A percentile compares a stretch with the other conserved stretches of the same genome.
These are phyloP conservation scores for Claviceps spartinae DNA, from an alignment of 2,329 filamentous ascomycete species.

Conservation along the genomic window DNA sequence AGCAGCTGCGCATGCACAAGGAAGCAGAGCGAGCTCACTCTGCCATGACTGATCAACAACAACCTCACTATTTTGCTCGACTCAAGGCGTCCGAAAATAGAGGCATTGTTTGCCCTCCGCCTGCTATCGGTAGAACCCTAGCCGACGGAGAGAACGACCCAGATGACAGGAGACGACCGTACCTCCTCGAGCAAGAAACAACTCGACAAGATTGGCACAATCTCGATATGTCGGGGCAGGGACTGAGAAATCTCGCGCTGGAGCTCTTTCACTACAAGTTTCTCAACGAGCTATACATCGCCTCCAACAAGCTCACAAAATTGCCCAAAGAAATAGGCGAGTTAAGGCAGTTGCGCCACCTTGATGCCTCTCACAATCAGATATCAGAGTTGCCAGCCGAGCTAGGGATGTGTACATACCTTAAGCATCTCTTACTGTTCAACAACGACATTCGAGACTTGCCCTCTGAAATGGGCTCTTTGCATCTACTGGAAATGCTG, in stretches of 20 bases:
- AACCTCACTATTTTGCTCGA: conserved; percentile 58
- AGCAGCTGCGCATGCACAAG: conserved; percentile 71
- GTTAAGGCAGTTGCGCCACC: conserved; percentile 64
- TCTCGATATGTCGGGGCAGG: conserved; percentile 92
- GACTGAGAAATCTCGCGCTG: conserved; percentile 65
- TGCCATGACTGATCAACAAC: conserved; percentile 55
- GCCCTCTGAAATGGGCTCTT: conserved; percentile 74
- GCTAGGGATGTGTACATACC: conserved; percentile 90
- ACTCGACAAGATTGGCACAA: conserved; percentile 81
- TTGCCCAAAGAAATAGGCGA: conserved; percentile 74
- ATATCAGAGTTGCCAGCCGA: conserved; percentile 72
- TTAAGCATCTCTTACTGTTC: conserved; percentile 75
- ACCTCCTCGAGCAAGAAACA: conserved; percentile 51
- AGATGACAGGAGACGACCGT: conserved; percentile 45
- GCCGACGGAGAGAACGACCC: conserved; percentile 38
- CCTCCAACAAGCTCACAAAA: conserved; percentile 74
- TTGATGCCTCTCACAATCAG: conserved; percentile 84
- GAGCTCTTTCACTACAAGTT: conserved; percentile 81
- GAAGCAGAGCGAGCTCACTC: conserved; percentile 59
- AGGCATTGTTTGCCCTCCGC: conserved; percentile 43
- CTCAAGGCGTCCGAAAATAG: conserved; percentile 58
- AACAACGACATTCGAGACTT: conserved; percentile 78
- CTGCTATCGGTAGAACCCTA: conserved; percentile 33
- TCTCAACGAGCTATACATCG: conserved; percentile 81
- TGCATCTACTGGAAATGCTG: conserved; percentile 78